phyloP scores from a whole-genome alignment of 2,329 filamentous ascomycete genomes.

The Cladophialophora immunda region DNA sequence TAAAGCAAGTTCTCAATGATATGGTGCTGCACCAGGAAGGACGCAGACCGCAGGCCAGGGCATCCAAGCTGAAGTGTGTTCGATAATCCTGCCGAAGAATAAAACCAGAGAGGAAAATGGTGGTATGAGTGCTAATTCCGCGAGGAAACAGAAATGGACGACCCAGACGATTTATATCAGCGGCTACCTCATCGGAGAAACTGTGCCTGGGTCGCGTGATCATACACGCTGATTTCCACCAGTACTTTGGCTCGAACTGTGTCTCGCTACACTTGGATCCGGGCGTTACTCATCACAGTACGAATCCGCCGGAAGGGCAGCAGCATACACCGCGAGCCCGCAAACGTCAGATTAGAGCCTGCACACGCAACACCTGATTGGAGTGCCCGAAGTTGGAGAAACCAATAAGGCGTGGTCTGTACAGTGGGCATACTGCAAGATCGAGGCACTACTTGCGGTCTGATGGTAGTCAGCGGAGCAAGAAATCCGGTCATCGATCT shows the following conservation, averaged over 20 bases:
- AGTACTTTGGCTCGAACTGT: background rate
- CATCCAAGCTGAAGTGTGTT: background rate
- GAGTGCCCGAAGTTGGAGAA: slow-evolving; percentile 15
- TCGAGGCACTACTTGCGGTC: slow-evolving; percentile 11
- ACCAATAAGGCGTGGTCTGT: slow-evolving; percentile 11
- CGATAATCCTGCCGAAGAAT: background rate
- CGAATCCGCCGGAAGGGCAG: background rate
- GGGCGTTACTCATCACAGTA: background rate
- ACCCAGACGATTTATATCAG: background rate
- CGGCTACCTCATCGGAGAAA: background rate
- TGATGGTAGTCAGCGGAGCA: slow-evolving; percentile 5
- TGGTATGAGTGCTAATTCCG: background rate
- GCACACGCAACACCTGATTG: slow-evolving; percentile 3
- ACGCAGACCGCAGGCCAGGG: background rate
- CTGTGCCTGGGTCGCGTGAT: background rate
- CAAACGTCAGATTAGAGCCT: slow-evolving; percentile 20
- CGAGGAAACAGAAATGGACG: background rate
- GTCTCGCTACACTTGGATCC: background rate
- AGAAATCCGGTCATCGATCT: slow-evolving; percentile 15
- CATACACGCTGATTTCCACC: background rate
- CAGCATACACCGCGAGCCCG: background rate
- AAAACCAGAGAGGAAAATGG: background rate
- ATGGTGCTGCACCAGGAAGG: background rate
- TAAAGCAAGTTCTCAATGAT: background rate
- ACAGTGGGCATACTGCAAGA: slow-evolving; percentile 17